Conservation (phyloP, 2,329 filamentous ascomycete genomes). For the Lachnellula willkommii region DNA sequence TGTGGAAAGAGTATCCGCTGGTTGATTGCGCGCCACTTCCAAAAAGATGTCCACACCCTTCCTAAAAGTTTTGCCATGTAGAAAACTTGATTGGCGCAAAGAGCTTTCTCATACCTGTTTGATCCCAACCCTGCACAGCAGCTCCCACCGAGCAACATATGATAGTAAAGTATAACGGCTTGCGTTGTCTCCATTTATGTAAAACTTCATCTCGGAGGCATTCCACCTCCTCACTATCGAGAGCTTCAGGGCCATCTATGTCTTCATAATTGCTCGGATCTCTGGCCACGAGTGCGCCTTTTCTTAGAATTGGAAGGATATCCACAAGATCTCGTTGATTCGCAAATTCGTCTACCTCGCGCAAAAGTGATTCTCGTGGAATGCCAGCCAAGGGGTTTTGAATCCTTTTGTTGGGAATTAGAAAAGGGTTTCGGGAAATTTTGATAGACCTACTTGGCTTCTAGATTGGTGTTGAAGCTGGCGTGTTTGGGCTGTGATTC, state of each 20-base stretch:
- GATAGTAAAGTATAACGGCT: constrained; percentile 60
- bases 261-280: constrained; percentile 59
- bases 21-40: too few species aligned
- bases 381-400: constrained; percentile 53
- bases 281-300: constrained; percentile 70
- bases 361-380: constrained; percentile 44
- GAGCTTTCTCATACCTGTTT: constrained; percentile 18
- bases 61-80: too few species aligned
- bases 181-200: constrained; percentile 64
- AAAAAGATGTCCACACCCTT: too few species aligned
- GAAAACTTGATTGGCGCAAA: too few species aligned
- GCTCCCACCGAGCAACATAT: constrained; percentile 62
- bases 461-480: constrained; percentile 19
- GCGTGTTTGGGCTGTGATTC: constrained; percentile 12
- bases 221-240: constrained; percentile 55
- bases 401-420: constrained; percentile 34
- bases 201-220: constrained; percentile 56
- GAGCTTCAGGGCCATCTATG: constrained; percentile 49
- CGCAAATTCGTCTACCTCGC: constrained; percentile 58
- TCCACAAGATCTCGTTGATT: constrained; percentile 52
- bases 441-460: constrained; percentile 11
- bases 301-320: constrained; percentile 53
- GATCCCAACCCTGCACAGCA: constrained; percentile 47
- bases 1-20: too few species aligned
- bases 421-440: neutral